phyloP scores from a whole-genome alignment of 306 rosid species.

The Erythrophleum fordii region DNA sequence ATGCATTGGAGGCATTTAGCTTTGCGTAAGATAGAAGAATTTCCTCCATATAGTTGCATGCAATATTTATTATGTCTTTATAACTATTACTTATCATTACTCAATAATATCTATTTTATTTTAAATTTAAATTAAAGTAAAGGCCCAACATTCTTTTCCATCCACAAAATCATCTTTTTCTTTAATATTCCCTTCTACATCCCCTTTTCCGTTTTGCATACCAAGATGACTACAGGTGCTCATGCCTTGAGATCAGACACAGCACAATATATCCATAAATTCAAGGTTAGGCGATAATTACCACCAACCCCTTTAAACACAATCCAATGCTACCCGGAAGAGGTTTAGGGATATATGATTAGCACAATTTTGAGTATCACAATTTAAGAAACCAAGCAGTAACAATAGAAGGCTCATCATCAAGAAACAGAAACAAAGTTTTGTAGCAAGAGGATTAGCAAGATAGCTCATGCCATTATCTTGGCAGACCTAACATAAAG shows the following conservation, averaged over 20 bases:
- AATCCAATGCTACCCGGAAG: constrained; percentile 1
- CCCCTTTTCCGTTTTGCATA: too few relatives aligned
- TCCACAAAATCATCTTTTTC: too few relatives aligned
- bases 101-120: too few relatives aligned
- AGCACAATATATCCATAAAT: neutral
- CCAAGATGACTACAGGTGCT: too few relatives aligned
- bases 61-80: too few relatives aligned
- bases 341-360: neutral
- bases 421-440: constrained; percentile 31
- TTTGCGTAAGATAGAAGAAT: too few relatives aligned
- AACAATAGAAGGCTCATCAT: constrained; percentile 36
- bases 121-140: too few relatives aligned
- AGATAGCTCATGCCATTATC: constrained; percentile 76
- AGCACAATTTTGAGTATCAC: constrained; percentile 34
- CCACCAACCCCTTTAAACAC: neutral
- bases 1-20: too few relatives aligned
- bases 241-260: neutral
- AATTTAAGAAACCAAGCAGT: constrained; percentile 20
- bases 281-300: neutral
- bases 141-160: too few relatives aligned
- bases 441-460: constrained; percentile 16
- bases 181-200: too few relatives aligned
- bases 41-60: too few relatives aligned
- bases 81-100: too few relatives aligned
- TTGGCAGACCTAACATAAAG: constrained; percentile 95